A percentile compares a stretch with the other conserved stretches of the same genome.
phyloP scores from a whole-genome alignment of 345 rosid genomes.

The Lumnitzera racemosa region DNA sequence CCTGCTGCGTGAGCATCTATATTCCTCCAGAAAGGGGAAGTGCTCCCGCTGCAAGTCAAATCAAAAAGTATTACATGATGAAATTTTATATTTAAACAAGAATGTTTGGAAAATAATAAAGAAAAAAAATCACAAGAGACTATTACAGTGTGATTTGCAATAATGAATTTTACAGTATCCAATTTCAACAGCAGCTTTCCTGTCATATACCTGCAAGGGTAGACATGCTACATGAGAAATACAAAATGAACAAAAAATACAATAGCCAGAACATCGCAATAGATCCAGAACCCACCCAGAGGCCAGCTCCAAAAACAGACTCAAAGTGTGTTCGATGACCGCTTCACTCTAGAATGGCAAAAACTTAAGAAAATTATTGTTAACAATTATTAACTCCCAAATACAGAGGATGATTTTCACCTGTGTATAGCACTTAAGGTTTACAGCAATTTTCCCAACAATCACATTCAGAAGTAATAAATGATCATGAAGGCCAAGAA shows the following conservation, averaged over 20 bases:
- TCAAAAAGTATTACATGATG: slow-evolving; percentile 4
- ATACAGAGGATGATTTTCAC: slow-evolving; percentile 27
- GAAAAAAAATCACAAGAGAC: slow-evolving; percentile 7
- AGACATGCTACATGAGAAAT: neutral
- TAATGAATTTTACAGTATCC: slow-evolving; percentile 84
- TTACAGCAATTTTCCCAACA: slow-evolving; percentile 90
- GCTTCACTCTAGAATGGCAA: slow-evolving; percentile 62
- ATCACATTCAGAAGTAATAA: slow-evolving; percentile 78
- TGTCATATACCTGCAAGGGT: slow-evolving; percentile 76
- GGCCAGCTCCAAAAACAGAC: slow-evolving; percentile 91
- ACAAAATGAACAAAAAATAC: neutral
- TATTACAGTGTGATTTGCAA: slow-evolving; percentile 92
- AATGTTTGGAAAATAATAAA: neutral
- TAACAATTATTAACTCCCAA: slow-evolving; percentile 7
- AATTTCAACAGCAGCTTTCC: slow-evolving; percentile 94
- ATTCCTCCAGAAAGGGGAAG: slow-evolving; percentile 88
- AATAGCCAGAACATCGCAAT: neutral
- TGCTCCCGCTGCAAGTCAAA: slow-evolving; percentile 76
- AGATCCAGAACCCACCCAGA: slow-evolving; percentile 56
- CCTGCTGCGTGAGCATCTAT: slow-evolving; percentile 92
- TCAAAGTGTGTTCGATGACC: slow-evolving; percentile 88
- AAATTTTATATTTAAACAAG: slow-evolving; percentile 5
- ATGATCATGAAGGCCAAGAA: slow-evolving; percentile 95
- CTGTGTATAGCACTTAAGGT: slow-evolving; percentile 86
- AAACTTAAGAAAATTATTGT: slow-evolving; percentile 7